Evolutionary conservation across 495 filamentous ascomycete genomes (phyloP).

Genomic region (Trichodelitschia bisporula): DNA sequence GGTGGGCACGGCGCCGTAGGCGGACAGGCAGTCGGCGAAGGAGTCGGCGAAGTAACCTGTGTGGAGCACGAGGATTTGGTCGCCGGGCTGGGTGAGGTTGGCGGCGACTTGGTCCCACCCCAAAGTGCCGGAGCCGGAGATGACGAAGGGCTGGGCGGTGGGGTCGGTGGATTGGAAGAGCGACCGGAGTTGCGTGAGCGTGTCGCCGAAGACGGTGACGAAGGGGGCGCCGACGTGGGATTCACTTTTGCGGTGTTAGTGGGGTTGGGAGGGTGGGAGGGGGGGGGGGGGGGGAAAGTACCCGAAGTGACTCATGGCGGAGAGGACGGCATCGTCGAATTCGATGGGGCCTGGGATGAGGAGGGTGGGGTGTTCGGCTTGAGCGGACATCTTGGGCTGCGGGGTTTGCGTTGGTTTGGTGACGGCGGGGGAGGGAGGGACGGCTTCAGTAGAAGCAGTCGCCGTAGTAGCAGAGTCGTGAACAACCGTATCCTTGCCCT

Average conservation of each 20-base stretch:
- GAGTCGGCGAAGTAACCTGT: constrained; percentile 95
- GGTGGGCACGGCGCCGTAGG: constrained; percentile 73
- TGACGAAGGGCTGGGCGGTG: constrained; percentile 67
- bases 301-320: constrained; percentile 93
- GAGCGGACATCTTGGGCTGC: constrained; percentile 41
- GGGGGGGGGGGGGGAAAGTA: constrained; percentile 13
- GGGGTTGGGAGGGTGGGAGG: background rate
- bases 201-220: constrained; percentile 76
- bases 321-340: constrained; percentile 90
- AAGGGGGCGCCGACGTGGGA: constrained; percentile 76
- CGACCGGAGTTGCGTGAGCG: constrained; percentile 64
- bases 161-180: constrained; percentile 75
- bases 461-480: too few species aligned
- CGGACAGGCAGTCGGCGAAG: constrained; percentile 72
- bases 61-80: constrained; percentile 79
- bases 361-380: constrained; percentile 56
- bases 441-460: too few species aligned
- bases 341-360: constrained; percentile 95
- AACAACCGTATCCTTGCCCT: constrained; percentile 6
- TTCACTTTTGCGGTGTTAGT: constrained; percentile 30
- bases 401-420: background rate
- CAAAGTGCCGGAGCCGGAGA: constrained; percentile 83
- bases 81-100: constrained; percentile 68
- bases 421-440: too few species aligned
- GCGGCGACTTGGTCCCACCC: constrained; percentile 91